Evolutionary conservation across 805 yeast species (phyloP), one percentile per base, ranked within the genome.

Genomic region (Suhomyces xylopsoci): DNA sequence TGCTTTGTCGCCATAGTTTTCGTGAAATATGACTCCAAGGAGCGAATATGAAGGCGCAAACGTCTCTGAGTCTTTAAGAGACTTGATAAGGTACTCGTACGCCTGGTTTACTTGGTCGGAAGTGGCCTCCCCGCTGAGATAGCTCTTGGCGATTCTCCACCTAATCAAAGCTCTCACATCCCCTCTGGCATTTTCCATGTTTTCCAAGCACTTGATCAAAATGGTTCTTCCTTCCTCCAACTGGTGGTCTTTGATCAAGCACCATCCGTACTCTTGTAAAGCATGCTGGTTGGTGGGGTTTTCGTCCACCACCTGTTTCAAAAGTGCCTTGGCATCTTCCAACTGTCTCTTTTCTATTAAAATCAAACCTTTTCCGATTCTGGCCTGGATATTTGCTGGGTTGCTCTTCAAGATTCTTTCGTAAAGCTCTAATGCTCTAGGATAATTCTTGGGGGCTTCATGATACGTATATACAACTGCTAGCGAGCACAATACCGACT

Each of bases 401-500:
- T 70, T 73, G 3, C 60, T 61, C 15, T 55, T 57, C 24, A 90
- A 72, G 3, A 91, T 82, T 22, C 75, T 71, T 36, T 87, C 87
- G 66, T 87, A 94, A 14, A 91, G 67, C 47, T 81, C 82, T 26
- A 87, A 63, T 0, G 99, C 98, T 24, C 85, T 76, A 2, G 81
- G 76, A 62, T 82, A 90, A 68, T 93, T 88, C 67, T 90, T 90
- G 9, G 98, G 99, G 0, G 97, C 88, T 65, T 93, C 97, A 62
- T 85, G 81, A 63, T 89, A 87, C 0, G 96, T 88, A 63, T 91
- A 89, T 1, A 87, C 79, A 0, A 84, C 80, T 0, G 94, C 98
- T 51, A 89, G 74, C 22, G 81, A 76, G 36, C 90, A 78, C 7
- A 87, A 74, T 20, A 89, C 69, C 49, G 84, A 87, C 49, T 77